Evolutionary conservation across 768 basidiomycete genomes (phyloP), one percentile per base, ranked within the genome.

Genomic region (Cystobasidium tubakii): DNA sequence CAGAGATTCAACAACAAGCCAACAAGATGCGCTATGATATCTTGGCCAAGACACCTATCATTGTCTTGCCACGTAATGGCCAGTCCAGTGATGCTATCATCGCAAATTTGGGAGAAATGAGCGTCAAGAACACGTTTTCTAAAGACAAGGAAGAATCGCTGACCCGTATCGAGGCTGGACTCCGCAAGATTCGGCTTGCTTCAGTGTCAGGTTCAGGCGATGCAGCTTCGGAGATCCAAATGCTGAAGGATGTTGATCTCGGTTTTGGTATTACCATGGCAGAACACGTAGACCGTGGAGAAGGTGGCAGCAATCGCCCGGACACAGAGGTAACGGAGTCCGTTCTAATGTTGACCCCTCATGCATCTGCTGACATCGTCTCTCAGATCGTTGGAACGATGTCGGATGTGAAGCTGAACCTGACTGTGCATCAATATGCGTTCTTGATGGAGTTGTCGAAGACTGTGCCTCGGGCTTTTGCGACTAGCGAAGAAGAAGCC

Each of bases 221-320:
- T 54, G 78, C 84, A 74, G 75, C 83, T 15, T 84, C 86, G 21
- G 83, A 81, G 0, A 84, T 98, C 73, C 92, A 91, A 81, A 91
- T 99, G 77, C 89, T 99, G 39, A 91, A 96, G 76, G 90, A 95
- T 78, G 92, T 96, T 60, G 84, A 89, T 73, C 84, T 97, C 73
- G 83, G 82, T 2, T 86, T 89, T 10, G 85, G 88, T 29, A 81
- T 93, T 64, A 81, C 86, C 29, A 91, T 95, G 81, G 84, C 82
- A 6, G 83, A 83, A 60, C 83, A 83, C 17, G 84, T 87, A 50
- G 84, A 90, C 77, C 84, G 86, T 21, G 78, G 79, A n/a, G 23
- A 13, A 29, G 79, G 81, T 21, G 84, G 88, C 73, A 79, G 80
- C 36, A 83, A 85, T 42, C 82, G 83, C 70, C 91, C 94, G 0